Base-by-base conservation (phyloP, 2,329 filamentous ascomycete genomes). In the Ophiocordyceps camponoti-leonardi region DNA sequence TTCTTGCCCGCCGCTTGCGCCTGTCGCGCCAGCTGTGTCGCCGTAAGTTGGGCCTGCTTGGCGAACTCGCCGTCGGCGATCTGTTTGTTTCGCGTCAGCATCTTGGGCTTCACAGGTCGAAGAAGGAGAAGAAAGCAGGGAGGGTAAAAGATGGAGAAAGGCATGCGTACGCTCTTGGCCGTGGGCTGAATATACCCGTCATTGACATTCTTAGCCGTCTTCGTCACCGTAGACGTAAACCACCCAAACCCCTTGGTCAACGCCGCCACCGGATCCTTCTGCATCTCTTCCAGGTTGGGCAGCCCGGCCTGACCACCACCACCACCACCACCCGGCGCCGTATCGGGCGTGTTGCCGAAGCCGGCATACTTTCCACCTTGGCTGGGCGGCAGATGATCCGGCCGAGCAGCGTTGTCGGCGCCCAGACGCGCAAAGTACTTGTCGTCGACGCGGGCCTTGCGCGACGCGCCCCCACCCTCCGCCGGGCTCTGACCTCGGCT, bases 191-290 rank as follows among this genome's bases (percentile, higher is more conserved):
- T 86, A 65, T 86, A 95, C 31, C 82, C 78, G 53, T 92, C 83
- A 60, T 95, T 94, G 22, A 95, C 82, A 16, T 78, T 85, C 69
- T 94, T 93, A 35, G 88, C 92, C 51, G 85, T 84, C 71, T 92
- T 94, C 23, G 79, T 80, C 40, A 96, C 86, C 13, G 86, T 87
- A 31, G 78, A 83, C 18, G 86, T 77, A 57, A 96, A 86, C 87
- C 92, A 96, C 10, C 90, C 90, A 56, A 96, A 93, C 0, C 90
- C 85, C 64, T 94, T 95, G 26, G 80, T 86, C 54, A 98, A 64
- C 16, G 90, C 87, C 1, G 77, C 88, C 50, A 96, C 71, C 0
- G 92, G 88, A 59, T 98, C 92, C 58, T 81, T 84, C 62, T 94
- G 86, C 58, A 96, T 77, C 46, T 96, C 90, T 46, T 92, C 82